These are phyloP conservation scores for Aspergillus sp. DNA, from an alignment of 2,329 filamentous ascomycete genomes.

Conservation along the genomic window DNA sequence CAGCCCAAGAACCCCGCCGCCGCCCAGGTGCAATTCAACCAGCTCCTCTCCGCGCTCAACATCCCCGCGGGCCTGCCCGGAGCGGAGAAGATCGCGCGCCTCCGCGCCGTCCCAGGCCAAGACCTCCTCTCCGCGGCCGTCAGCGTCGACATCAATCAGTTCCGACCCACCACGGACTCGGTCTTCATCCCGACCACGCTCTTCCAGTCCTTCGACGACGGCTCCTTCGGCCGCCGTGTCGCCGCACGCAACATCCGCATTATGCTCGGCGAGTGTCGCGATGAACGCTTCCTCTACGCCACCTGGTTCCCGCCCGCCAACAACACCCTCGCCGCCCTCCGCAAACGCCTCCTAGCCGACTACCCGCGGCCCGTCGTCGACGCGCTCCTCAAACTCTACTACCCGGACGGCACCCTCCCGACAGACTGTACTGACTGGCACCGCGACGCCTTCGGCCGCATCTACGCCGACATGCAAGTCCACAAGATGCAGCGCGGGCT, in stretches of 20 bases:
- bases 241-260: constrained; percentile 48
- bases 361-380: constrained; percentile 49
- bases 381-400: constrained; percentile 47
- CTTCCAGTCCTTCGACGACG: constrained; percentile 49
- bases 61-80: constrained; percentile 43
- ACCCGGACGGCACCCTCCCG: constrained; percentile 42
- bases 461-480: constrained; percentile 60
- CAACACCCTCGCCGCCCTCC: constrained; percentile 43
- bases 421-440: constrained; percentile 45
- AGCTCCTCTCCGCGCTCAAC: constrained; percentile 46
- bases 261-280: constrained; percentile 55
- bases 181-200: constrained; percentile 47
- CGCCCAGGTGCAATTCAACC: constrained; percentile 53
- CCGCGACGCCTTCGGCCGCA: constrained; percentile 51
- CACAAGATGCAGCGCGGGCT: constrained; percentile 55
- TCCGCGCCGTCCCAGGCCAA: constrained; percentile 42
- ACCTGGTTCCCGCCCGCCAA: constrained; percentile 49
- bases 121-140: constrained; percentile 45
- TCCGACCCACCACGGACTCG: constrained; percentile 53
- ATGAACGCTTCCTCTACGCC: constrained; percentile 55
- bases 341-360: constrained; percentile 51
- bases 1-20: constrained; percentile 51
- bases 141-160: constrained; percentile 52
- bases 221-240: constrained; percentile 48
- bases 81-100: constrained; percentile 46